Evolutionary conservation across 805 yeast genomes (phyloP), one percentile per base, ranked within the genome.

Genomic region (Sugiyamaella valdiviana): DNA sequence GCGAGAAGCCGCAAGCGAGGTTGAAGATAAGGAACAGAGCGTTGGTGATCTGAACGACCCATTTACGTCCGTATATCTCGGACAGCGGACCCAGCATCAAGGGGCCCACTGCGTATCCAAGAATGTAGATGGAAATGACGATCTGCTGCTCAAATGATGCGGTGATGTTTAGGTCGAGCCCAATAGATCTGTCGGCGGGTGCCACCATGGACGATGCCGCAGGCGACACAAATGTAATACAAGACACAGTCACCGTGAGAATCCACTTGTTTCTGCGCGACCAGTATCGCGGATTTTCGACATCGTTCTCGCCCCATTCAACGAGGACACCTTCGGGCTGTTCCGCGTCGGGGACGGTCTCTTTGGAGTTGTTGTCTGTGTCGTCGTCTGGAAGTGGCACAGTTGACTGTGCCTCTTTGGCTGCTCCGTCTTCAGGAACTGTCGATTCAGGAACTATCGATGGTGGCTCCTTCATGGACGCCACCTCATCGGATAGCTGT

Each of bases 101-200:
- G 1, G 89, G 88, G 2, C 83, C 84, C 17, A 77, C 50, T 0
- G 85, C 87, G 71, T 85, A 73, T 0, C 87, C 86, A 54, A 82
- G 70, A 10, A 83, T 74, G 68, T 77, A 81, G 36, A 83, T 71
- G 1, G 85, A 75, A 3, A 83, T 79, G 23, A 78, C 76, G 51
- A 82, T 64, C 1, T 82, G 70, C 23, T 71, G 63, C 1, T 80
- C 73, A 1, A 74, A 68, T 0, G 65, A 49, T 36, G 68, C 63
- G 2, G 71, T 63, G 37, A 76, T 72, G 44, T 67, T 63, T 49
- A 79, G 74, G 1, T 70, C 72, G 5, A 49, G 63, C 3, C 77
- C 62, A 36, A 82, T 79, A 5, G 67, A 66, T 0, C 68, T 49
- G 53, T 77, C 71, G 0, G 83, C 84, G 0, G 86, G 85, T 0